Percentiles rank a stretch among this genome's conserved stretches.
These are phyloP conservation scores for Dictyostelium intermedium DNA, from an alignment of 78 protist species.

Conservation along the genomic window DNA sequence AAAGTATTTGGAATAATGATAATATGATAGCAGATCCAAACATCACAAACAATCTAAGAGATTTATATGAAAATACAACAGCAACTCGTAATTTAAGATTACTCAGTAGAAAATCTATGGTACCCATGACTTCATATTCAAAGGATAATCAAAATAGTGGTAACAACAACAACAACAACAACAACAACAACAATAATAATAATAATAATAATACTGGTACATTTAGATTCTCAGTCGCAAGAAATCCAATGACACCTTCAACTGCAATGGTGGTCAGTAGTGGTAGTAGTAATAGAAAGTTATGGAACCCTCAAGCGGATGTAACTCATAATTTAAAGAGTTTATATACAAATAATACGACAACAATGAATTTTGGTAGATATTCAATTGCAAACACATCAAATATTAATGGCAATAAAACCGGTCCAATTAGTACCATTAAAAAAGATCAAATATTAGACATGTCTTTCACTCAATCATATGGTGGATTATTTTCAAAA, in stretches of 20 bases:
- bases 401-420: neutral
- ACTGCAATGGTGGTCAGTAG: neutral
- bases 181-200: too few species aligned
- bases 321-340: constrained; percentile 1
- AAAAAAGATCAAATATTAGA: neutral
- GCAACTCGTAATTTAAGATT: constrained; percentile 1
- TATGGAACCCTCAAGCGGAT: neutral
- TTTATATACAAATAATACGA: neutral
- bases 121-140: neutral
- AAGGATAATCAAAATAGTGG: neutral
- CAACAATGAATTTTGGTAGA: constrained; percentile 10
- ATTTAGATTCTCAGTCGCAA: neutral
- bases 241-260: neutral
- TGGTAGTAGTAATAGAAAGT: neutral
- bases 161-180: too few species aligned
- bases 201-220: constrained; percentile 19
- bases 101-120: neutral
- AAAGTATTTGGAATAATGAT: neutral
- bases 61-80: neutral
- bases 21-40: neutral
- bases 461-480: constrained; percentile 11
- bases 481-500: neutral
- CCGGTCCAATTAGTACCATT: neutral
- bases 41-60: constrained; percentile 37
- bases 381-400: neutral